Evolutionary conservation across 208 protist genomes (phyloP), one percentile per base, ranked within the genome.

Genomic region (Porcisia deanei): DNA sequence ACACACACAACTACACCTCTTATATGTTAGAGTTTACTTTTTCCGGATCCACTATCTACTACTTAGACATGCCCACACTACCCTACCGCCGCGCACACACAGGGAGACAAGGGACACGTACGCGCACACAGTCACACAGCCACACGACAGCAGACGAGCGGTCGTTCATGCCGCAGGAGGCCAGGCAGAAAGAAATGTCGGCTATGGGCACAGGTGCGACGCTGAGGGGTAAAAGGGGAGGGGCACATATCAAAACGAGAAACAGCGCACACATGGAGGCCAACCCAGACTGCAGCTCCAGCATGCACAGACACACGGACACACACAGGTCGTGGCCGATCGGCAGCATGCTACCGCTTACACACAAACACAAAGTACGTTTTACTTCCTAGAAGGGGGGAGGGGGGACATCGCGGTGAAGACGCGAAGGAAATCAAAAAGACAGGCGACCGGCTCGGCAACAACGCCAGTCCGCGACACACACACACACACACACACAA

Each of bases 1-100:
- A 68, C 41, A 57, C 74, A 72, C 53, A 78, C 74, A 78, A 1
- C 39, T 3, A 69, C 72, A 69, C 47, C 41, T 73, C 9, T 30
- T 73, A 30, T 30, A 30, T 30, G 30, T 30, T 30, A 30, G 30
- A 73, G 25, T 71, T 52, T 52, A 30, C 30, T 52, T 52, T 52
- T 52, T 52, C 8, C 5, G 8, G 10, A 52, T 52, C 47, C 47
- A 52, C 47, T 52, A 52, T 52, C 5, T 52, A 14, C 10, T 52
- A 52, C 8, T 52, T 52, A 12, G 47, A 0, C 47, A 52, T 52
- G 47, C 47, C 47, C 47, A 12, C 47, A 5, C 47, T 12, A 5
- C 47, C 47, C 47, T 52, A 52, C 47, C 10, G 0, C 47, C 47
- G 47, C 47, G 10, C 47, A 52, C 47, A 30, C 30, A 30, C 30